Evolutionary conservation across 805 yeast species (phyloP).

Genomic region (Gaillardinia entomophila): DNA sequence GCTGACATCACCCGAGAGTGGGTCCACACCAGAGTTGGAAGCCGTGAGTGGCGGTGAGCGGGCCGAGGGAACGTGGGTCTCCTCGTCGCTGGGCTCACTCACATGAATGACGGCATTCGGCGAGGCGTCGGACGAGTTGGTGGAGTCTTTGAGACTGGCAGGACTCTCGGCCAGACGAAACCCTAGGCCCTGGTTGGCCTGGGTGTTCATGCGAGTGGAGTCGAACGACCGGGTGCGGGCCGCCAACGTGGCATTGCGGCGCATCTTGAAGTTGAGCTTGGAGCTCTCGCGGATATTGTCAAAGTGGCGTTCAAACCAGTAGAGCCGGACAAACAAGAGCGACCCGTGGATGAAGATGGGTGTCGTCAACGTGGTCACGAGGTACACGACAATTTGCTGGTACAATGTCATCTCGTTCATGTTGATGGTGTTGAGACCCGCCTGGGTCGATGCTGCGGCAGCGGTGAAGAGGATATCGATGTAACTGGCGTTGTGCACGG

Average conservation of each 20-base stretch:
- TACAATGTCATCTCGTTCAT: conserved; percentile 57
- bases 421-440: conserved; percentile 82
- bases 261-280: conserved; percentile 72
- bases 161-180: conserved; percentile 5
- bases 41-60: background rate
- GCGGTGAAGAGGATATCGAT: conserved; percentile 78
- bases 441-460: conserved; percentile 79
- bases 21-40: background rate
- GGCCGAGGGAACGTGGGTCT: conserved; percentile 6
- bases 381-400: conserved; percentile 74
- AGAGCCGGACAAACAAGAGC: conserved; percentile 69
- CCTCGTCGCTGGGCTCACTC: conserved; percentile 41
- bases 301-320: conserved; percentile 85
- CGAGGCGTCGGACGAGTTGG: conserved; percentile 12
- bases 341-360: conserved; percentile 86
- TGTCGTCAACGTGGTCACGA: conserved; percentile 62
- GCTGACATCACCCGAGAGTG: conserved; percentile 33
- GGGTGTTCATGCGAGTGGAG: conserved; percentile 20
- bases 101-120: conserved; percentile 19
- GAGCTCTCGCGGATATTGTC: conserved; percentile 75
- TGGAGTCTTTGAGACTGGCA: conserved; percentile 2
- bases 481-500: conserved; percentile 58
- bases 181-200: conserved; percentile 27
- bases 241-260: conserved; percentile 71
- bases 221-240: conserved; percentile 38